phyloP scores from a whole-genome alignment of 2,329 filamentous ascomycete genomes.

The Fusarium stilboides region DNA sequence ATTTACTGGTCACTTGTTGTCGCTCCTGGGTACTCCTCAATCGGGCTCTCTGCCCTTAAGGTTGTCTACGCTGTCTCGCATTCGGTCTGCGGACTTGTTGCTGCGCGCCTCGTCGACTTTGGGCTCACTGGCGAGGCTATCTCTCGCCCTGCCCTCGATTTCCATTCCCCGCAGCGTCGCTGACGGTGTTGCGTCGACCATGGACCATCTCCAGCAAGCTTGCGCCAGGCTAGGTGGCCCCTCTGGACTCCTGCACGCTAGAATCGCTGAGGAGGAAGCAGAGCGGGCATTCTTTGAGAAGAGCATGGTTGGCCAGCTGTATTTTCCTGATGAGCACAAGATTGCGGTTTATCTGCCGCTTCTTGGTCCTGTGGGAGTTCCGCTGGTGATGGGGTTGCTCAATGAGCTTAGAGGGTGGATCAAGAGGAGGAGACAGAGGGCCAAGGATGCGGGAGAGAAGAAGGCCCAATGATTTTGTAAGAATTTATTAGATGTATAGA shows the following conservation, averaged over 20 bases:
- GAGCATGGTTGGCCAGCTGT: conserved; percentile 98
- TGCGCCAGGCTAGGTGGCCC: conserved; percentile 78
- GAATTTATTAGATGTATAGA: conserved; percentile 33
- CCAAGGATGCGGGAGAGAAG: conserved; percentile 58
- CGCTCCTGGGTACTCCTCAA: conserved; percentile 87
- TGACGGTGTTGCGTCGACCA: conserved; percentile 84
- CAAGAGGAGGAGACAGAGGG: conserved; percentile 62
- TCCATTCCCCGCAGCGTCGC: conserved; percentile 91
- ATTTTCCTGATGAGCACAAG: conserved; percentile 99
- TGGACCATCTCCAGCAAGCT: conserved; percentile 82
- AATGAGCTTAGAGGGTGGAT: conserved; percentile 82
- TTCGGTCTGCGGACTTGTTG: conserved; percentile 87
- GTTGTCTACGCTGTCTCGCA: conserved; percentile 86
- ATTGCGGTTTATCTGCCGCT: conserved; percentile 95
- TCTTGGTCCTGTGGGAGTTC: conserved; percentile 91
- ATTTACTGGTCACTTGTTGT: conserved; percentile 91
- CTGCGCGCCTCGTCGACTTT: conserved; percentile 93
- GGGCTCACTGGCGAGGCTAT: conserved; percentile 91
- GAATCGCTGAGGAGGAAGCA: conserved; percentile 88
- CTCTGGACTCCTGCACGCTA: conserved; percentile 83
- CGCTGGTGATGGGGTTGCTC: conserved; percentile 84
- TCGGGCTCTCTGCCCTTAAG: conserved; percentile 88
- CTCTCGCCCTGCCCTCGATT: conserved; percentile 87
- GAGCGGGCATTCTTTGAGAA: conserved; percentile 98
- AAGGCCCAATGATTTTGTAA: conserved; percentile 52